These are phyloP conservation scores for Backusella tuberculispora DNA, from an alignment of 192 early-diverging fungal genomes.

Conservation along the genomic window DNA sequence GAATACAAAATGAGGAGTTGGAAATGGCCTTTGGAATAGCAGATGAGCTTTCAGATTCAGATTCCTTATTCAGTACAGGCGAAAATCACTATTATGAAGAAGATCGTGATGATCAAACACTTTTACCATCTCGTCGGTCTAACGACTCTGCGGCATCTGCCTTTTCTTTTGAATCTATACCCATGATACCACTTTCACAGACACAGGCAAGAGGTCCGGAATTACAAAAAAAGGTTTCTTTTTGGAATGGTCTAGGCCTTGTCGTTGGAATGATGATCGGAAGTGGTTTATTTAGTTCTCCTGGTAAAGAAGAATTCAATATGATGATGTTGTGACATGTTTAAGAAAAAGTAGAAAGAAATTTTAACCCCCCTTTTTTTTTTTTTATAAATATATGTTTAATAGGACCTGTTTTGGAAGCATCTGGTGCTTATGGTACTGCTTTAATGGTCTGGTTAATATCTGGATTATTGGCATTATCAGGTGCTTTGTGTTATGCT, in stretches of 20 bases:
- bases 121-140: conserved; percentile 32
- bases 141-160: conserved; percentile 29
- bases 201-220: conserved; percentile 44
- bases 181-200: conserved; percentile 44
- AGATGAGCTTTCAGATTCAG: conserved; percentile 5
- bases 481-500: conserved; percentile 86
- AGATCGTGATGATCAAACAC: conserved; percentile 32
- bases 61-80: conserved; percentile 15
- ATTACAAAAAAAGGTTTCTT: conserved; percentile 60
- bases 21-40: conserved; percentile 36
- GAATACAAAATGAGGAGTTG: conserved; percentile 28
- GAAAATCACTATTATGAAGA: conserved; percentile 25
- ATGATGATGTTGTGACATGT: not conserved
- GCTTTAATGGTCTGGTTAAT: conserved; percentile 78
- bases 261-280: conserved; percentile 81
- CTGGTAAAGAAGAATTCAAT: conserved; percentile 41
- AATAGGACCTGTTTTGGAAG: conserved; percentile 59
- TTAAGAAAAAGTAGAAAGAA: not conserved
- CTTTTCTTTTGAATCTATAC: conserved; percentile 42
- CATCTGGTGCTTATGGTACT: conserved; percentile 68
- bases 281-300: conserved; percentile 81
- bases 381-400: not conserved
- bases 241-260: conserved; percentile 68
- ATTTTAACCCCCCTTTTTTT: too few species aligned
- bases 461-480: conserved; percentile 75